Conservation (phyloP, 495 filamentous ascomycete species). For the Melanomma pulvis-pyrius region DNA sequence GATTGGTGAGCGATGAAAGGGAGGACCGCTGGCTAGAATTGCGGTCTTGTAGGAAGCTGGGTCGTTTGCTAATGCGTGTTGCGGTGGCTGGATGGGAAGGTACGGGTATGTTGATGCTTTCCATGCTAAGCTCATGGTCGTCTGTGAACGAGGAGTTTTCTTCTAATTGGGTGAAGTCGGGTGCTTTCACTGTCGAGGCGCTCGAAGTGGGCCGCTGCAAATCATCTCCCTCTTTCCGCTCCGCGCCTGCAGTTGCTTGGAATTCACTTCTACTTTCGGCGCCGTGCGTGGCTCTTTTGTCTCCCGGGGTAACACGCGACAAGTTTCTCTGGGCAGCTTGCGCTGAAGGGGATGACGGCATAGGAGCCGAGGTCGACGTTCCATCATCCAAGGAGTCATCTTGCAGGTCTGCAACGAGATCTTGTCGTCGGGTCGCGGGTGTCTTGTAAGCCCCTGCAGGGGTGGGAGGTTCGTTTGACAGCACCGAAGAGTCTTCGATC, state of each 20-base stretch:
- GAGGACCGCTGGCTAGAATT: constrained; percentile 79
- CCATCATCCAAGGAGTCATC: constrained; percentile 45
- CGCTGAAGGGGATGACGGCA: constrained; percentile 47
- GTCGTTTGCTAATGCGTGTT: constrained; percentile 53
- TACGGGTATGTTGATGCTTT: constrained; percentile 27
- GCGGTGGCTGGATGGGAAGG: constrained; percentile 17
- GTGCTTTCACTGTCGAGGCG: constrained; percentile 39
- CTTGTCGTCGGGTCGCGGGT: constrained; percentile 46
- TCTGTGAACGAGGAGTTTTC: constrained; percentile 29
- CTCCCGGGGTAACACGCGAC: constrained; percentile 31
- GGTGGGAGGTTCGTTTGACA: constrained; percentile 46
- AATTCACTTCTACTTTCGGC: constrained; percentile 39
- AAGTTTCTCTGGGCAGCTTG: constrained; percentile 45
- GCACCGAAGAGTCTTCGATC: constrained; percentile 20
- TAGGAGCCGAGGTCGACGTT: constrained; percentile 55
- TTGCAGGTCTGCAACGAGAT: constrained; percentile 27
- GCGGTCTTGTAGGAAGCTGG: constrained; percentile 72
- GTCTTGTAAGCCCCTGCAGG: constrained; percentile 54
- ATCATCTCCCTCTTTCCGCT: constrained; percentile 18
- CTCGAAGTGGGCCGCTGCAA: constrained; percentile 38
- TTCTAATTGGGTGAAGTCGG: constrained; percentile 28
- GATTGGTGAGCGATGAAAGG: constrained; percentile 70
- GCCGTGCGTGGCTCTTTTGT: background rate
- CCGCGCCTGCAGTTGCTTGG: constrained; percentile 26
- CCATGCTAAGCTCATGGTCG: constrained; percentile 36